These are phyloP conservation scores for Hemisphaericaspora nanyangensis DNA, from an alignment of 805 yeast genomes.

Conservation along the genomic window DNA sequence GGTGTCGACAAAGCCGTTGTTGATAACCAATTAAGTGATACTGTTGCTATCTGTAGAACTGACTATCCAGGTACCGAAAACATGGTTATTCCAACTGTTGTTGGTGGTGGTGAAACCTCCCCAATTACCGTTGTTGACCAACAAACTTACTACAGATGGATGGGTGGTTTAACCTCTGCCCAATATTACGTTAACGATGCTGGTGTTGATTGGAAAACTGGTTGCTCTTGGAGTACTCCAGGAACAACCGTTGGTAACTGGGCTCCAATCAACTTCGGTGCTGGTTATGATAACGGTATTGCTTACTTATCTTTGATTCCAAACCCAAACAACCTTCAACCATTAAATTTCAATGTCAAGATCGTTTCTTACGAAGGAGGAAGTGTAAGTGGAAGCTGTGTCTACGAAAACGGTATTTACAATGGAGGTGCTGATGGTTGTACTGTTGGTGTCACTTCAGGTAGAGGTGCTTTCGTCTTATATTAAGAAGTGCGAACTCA, in stretches of 20 bases:
- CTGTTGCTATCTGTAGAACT: conserved; percentile 69
- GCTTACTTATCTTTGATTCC: conserved; percentile 72
- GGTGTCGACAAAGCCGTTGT: conserved; percentile 55
- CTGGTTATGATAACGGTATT: conserved; percentile 60
- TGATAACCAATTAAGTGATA: conserved; percentile 44
- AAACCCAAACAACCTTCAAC: conserved; percentile 61
- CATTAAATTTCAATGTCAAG: conserved; percentile 41
- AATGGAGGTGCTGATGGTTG: conserved; percentile 81
- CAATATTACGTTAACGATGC: conserved; percentile 77
- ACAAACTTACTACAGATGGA: conserved; percentile 57
- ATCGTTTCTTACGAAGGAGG: conserved; percentile 48
- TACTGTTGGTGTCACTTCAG: conserved; percentile 84
- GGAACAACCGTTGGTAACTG: conserved; percentile 69
- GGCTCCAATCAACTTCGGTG: conserved; percentile 78
- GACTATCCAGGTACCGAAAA: conserved; percentile 83
- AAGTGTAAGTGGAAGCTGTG: conserved; percentile 66
- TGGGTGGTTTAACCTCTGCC: conserved; percentile 61
- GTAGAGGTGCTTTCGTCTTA: conserved; percentile 80
- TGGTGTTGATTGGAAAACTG: conserved; percentile 62
- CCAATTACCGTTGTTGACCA: conserved; percentile 61
- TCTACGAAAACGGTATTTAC: conserved; percentile 73
- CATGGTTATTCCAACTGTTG: conserved; percentile 71
- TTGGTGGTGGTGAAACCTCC: conserved; percentile 46
- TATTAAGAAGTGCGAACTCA: too few species aligned
- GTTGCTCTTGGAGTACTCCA: conserved; percentile 67